Percentiles rank a stretch among this genome's conserved stretches.
Evolutionary conservation across 495 filamentous ascomycete species (phyloP).

Genomic region (Hypoxylon trugodes): DNA sequence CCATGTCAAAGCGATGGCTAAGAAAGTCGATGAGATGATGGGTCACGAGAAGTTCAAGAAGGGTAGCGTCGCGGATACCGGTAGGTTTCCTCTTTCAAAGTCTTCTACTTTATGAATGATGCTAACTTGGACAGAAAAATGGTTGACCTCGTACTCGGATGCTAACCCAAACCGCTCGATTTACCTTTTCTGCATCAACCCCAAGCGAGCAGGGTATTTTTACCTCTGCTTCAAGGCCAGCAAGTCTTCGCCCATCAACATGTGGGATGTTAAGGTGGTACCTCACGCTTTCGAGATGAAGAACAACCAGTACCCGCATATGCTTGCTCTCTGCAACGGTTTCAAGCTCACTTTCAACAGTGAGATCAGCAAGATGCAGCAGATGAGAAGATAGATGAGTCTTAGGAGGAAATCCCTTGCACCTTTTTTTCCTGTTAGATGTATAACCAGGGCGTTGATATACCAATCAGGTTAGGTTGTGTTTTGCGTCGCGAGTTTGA

Average conservation of each 20-base stretch:
- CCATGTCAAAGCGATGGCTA: slow-evolving; percentile 96
- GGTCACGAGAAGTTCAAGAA: slow-evolving; percentile 89
- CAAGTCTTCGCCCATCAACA: slow-evolving; percentile 70
- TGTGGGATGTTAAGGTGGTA: slow-evolving; percentile 90
- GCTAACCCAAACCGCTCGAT: slow-evolving; percentile 93
- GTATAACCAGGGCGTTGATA: slow-evolving; percentile 25
- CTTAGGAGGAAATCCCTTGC: background rate
- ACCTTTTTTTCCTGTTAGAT: slow-evolving; percentile 2
- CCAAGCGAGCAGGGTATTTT: slow-evolving; percentile 94
- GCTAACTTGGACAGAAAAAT: slow-evolving; percentile 74
- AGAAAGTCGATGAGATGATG: slow-evolving; percentile 97
- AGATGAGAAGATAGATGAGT: slow-evolving; percentile 42
- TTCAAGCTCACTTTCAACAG: slow-evolving; percentile 65
- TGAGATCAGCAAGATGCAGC: slow-evolving; percentile 56
- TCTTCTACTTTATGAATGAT: background rate
- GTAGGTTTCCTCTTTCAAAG: slow-evolving; percentile 61
- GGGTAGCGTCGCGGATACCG: slow-evolving; percentile 79
- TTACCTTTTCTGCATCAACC: slow-evolving; percentile 93
- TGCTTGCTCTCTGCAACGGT: slow-evolving; percentile 91
- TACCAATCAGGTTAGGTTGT: slow-evolving; percentile 8
- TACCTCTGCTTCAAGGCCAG: slow-evolving; percentile 94
- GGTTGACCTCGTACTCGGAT: slow-evolving; percentile 92
- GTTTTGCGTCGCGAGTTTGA: slow-evolving; percentile 8
- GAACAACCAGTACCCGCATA: slow-evolving; percentile 87
- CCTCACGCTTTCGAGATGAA: slow-evolving; percentile 87